These are phyloP conservation scores for Taiozyma sp. DNA, from an alignment of 1,139 yeast species.

Conservation along the genomic window DNA sequence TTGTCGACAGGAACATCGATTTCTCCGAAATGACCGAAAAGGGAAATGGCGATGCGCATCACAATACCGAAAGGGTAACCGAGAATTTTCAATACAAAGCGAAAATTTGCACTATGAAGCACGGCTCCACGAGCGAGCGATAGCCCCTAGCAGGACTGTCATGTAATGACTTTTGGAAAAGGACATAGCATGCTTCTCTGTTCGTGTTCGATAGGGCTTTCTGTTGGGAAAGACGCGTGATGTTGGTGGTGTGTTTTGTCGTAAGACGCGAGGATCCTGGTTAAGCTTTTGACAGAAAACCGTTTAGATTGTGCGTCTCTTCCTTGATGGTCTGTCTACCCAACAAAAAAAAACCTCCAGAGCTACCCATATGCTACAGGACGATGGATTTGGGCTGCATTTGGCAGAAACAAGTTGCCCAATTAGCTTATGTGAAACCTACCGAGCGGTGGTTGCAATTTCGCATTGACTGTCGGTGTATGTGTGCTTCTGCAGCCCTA, in stretches of 20 bases:
- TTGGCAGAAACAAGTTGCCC: neutral
- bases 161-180: no score
- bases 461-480: neutral
- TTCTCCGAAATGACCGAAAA: neutral
- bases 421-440: no score
- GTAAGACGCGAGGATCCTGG: neutral
- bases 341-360: neutral
- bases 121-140: no score
- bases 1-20: no score
- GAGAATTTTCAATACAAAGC: neutral
- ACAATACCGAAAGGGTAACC: neutral
- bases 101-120: neutral
- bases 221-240: neutral
- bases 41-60: neutral
- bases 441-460: neutral
- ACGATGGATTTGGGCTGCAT: neutral
- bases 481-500: neutral
- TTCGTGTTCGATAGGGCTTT: neutral
- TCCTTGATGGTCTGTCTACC: neutral
- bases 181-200: no score
- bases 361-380: no score
- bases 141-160: no score
- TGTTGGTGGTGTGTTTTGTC: neutral
- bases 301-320: neutral
- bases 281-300: neutral